Evolutionary conservation across 352 stramenopile genomes (phyloP), one percentile per base, ranked within the genome.

Genomic region (Globisporangium viniferum): DNA sequence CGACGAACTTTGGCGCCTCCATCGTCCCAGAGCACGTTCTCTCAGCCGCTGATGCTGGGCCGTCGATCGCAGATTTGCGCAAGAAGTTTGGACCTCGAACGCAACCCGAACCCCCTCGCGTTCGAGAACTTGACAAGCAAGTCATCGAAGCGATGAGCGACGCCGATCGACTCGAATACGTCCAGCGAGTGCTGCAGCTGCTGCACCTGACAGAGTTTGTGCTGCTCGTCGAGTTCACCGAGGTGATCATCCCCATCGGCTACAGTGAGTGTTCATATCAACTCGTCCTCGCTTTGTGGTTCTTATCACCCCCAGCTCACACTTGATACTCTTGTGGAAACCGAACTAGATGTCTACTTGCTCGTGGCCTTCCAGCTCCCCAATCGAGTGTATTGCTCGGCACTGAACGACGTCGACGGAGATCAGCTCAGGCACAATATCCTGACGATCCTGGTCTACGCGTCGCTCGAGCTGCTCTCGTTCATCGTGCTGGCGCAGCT

Each of bases 391-490:
- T 80, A 74, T 44, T 79, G 80, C 62, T 36, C 66, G 6, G 61
- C 76, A 54, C 70, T 86, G 2, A 58, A 59, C 0, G 59, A 20
- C 22, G 59, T 84, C 24, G 61, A 73, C 36, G 48, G 69, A 2
- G 33, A 46, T 9, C 39, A 70, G 5, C 53, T 84, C 2, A 14
- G 31, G 1, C 0, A 55, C 15, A 77, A 68, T 10, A n/a, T 81
- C 3, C 27, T n/a, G 8, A 77, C 72, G 39, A 73, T 84, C 18
- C 33, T 79, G n/a, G 18, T 75, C 0, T 86, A 86, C 62, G 68
- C 62, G 18, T 49, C 59, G 24, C 62, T 88, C 29, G 76, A 88
- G 57, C 18, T 88, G 0, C 20, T 72, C 2, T 86, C 78, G 10
- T 65, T 86, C 20, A 6, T 82, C 6, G 27, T 77, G 6, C 70